These are phyloP conservation scores for Pseudogymnoascus sp. DNA, from an alignment of 2,329 filamentous ascomycete genomes.

Conservation along the genomic window DNA sequence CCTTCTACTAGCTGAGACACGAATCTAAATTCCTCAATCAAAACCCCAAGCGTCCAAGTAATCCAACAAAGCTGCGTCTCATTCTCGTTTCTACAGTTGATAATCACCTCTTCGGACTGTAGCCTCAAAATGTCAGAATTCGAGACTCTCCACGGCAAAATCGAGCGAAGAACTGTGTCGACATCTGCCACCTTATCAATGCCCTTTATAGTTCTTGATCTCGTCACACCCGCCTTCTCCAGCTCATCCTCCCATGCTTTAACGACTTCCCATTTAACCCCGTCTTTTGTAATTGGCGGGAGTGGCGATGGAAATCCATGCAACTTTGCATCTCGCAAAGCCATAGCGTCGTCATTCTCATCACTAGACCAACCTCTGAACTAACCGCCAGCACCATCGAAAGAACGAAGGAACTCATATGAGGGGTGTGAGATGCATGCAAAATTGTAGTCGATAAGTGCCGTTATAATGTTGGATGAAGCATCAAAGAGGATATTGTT, in stretches of 20 bases:
- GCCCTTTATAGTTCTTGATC: not conserved
- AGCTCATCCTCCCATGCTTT: not conserved
- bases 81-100: not conserved
- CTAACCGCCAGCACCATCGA: conserved; percentile 20
- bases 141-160: not conserved
- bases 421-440: conserved; percentile 21
- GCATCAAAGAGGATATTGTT: conserved; percentile 26
- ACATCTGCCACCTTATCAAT: not conserved
- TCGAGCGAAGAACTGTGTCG: not conserved
- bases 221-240: not conserved
- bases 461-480: conserved; percentile 23
- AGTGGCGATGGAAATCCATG: conserved; percentile 20
- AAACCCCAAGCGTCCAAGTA: not conserved
- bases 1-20: not conserved
- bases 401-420: conserved; percentile 24
- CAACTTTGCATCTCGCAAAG: conserved; percentile 22
- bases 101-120: not conserved
- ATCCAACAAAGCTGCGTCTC: not conserved
- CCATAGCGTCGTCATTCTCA: conserved; percentile 16
- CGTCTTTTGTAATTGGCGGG: not conserved
- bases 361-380: conserved; percentile 21
- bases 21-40: not conserved
- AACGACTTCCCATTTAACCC: not conserved
- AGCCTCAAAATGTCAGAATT: not conserved
- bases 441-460: conserved; percentile 26